phyloP scores from a whole-genome alignment of 805 yeast genomes.

The Schwanniomyces sp. region DNA sequence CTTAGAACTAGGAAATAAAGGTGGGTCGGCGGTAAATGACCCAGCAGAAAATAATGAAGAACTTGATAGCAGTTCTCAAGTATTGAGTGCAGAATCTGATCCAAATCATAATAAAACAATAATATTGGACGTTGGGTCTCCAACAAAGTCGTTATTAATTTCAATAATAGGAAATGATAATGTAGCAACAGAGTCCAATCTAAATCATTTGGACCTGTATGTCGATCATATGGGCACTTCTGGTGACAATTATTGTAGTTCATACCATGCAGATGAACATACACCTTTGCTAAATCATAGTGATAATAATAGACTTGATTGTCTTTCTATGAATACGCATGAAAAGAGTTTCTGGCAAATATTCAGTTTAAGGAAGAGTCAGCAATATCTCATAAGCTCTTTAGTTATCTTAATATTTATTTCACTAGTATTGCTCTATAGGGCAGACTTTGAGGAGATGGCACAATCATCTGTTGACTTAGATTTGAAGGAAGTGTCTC shows the following conservation, averaged over 20 bases:
- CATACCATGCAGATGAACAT: no score
- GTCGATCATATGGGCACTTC: no score
- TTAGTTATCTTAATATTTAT: background rate
- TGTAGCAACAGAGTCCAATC: background rate
- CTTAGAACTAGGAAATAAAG: background rate
- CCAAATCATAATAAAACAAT: background rate
- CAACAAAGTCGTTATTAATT: background rate
- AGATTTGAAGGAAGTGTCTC: conserved; percentile 21
- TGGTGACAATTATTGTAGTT: no score
- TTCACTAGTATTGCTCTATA: background rate
- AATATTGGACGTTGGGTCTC: background rate
- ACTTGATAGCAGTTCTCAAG: background rate
- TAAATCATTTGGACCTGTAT: no score
- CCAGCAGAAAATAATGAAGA: background rate
- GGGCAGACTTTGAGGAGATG: conserved; percentile 10
- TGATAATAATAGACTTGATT: no score
- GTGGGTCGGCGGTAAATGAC: background rate
- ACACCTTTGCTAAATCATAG: no score
- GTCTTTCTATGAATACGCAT: no score
- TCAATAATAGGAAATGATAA: background rate
- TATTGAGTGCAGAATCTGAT: background rate
- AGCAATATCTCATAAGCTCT: background rate
- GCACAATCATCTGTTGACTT: conserved; percentile 20
- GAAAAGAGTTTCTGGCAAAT: no score
- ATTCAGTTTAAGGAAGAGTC: no score